Percentiles rank a stretch among this genome's conserved stretches.
These are phyloP conservation scores for Colletotrichum salicis DNA, from an alignment of 2,329 filamentous ascomycete species.

Conservation along the genomic window DNA sequence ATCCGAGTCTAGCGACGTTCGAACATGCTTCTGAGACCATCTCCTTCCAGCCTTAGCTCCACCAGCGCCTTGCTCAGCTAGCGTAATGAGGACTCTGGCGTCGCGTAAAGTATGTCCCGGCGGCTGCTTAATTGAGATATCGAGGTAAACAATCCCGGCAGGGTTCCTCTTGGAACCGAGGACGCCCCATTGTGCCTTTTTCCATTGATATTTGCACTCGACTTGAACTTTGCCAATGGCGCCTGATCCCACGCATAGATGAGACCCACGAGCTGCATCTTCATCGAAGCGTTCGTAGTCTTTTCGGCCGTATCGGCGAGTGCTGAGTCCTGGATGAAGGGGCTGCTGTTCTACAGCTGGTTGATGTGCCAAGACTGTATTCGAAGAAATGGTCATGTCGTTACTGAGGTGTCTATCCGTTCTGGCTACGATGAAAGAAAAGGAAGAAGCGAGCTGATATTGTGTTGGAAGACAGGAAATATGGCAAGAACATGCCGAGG, in stretches of 20 bases:
- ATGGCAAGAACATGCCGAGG: no score
- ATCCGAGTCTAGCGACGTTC: background rate
- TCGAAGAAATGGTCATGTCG: no score
- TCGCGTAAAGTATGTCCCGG: background rate
- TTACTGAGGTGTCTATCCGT: no score
- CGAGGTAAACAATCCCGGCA: background rate
- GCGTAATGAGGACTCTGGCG: background rate
- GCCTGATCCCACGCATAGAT: background rate
- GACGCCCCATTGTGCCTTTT: background rate
- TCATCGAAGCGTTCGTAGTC: background rate
- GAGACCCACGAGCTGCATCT: rapidly evolving
- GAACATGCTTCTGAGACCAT: background rate
- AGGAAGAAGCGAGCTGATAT: no score
- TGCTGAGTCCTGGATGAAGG: background rate
- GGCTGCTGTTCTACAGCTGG: no score
- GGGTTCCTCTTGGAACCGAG: background rate
- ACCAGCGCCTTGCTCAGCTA: no score
- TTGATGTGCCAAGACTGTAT: no score
- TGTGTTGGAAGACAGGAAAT: no score
- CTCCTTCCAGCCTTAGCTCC: no score
- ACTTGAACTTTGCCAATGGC: background rate
- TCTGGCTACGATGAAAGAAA: no score
- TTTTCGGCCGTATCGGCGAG: background rate
- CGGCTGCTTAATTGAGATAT: background rate
- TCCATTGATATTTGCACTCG: background rate